phyloP scores from a whole-genome alignment of 176 grass and related monocot species.

The Avena eriantha region DNA sequence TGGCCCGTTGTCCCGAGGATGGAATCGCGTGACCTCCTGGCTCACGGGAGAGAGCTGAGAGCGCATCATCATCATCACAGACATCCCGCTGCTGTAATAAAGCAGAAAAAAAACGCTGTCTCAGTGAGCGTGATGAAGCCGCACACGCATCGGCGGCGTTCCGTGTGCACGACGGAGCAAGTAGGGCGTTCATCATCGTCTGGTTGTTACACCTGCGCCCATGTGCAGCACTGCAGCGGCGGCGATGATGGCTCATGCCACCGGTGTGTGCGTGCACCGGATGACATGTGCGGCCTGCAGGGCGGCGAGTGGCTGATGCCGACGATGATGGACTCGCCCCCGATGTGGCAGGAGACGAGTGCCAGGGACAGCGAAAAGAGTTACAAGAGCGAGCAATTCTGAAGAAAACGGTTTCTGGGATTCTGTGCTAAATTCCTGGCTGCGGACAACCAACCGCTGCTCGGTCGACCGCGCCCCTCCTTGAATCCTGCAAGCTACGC shows the following conservation, averaged over 20 bases:
- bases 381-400: neutral
- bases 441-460: too few relatives aligned
- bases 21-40: neutral
- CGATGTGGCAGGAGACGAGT: neutral
- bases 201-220: neutral
- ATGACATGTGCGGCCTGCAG: neutral
- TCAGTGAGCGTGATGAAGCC: neutral
- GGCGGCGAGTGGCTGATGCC: too few relatives aligned
- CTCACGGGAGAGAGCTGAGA: conserved; percentile 18
- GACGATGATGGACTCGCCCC: neutral
- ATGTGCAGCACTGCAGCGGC: conserved; percentile 12
- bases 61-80: conserved; percentile 11
- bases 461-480: too few relatives aligned
- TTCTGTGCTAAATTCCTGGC: too few relatives aligned
- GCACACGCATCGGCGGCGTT: conserved; percentile 26
- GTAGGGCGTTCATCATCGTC: neutral
- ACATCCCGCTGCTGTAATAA: neutral
- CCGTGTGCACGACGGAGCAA: conserved; percentile 31
- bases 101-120: neutral
- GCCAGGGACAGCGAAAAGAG: neutral
- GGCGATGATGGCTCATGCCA: neutral
- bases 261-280: neutral
- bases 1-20: too few relatives aligned
- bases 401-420: neutral
- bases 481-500: too few relatives aligned